These are phyloP conservation scores for Eutrema japonicum DNA, from an alignment of 345 rosid genomes.

Conservation along the genomic window DNA sequence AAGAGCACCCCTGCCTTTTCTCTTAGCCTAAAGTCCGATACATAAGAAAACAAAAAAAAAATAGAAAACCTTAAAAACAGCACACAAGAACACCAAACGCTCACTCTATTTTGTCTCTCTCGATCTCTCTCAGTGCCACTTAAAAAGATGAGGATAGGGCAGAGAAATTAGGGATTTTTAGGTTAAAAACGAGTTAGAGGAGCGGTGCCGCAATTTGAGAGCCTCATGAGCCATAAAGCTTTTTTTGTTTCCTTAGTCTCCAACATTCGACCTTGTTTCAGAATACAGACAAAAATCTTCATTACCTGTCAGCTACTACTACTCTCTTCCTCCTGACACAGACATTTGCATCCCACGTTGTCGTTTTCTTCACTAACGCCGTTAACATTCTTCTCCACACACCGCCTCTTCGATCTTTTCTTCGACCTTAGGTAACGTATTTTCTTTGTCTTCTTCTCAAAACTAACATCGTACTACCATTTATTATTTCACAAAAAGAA, in stretches of 20 bases:
- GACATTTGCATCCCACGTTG: conserved; percentile 41
- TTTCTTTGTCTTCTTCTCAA: conserved; percentile 25
- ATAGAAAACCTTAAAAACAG: conserved; percentile 2
- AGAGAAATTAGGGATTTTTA: conserved; percentile 15
- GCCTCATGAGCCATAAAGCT: conserved; percentile 46
- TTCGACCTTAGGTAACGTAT: conserved; percentile 43
- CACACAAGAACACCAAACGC: conserved; percentile 18
- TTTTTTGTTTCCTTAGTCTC: conserved; percentile 71
- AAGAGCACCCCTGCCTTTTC: conserved; percentile 1
- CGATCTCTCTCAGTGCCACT: conserved; percentile 12
- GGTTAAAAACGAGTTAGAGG: conserved; percentile 49
- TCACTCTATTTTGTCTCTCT: conserved; percentile 11
- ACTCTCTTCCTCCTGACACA: conserved; percentile 35
- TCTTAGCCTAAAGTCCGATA: not conserved
- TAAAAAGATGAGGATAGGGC: conserved; percentile 36
- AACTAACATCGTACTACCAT: conserved; percentile 25
- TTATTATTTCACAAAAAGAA: too few relatives aligned
- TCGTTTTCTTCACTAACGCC: conserved; percentile 40
- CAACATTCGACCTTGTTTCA: conserved; percentile 69
- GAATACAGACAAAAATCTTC: conserved; percentile 60
- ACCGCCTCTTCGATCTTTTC: conserved; percentile 36
- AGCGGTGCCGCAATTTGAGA: conserved; percentile 72
- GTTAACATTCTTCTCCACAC: conserved; percentile 30
- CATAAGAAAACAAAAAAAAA: not conserved
- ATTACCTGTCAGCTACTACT: conserved; percentile 38